phyloP scores from a whole-genome alignment of 345 rosid genomes.

The Bruguiera sexangula region DNA sequence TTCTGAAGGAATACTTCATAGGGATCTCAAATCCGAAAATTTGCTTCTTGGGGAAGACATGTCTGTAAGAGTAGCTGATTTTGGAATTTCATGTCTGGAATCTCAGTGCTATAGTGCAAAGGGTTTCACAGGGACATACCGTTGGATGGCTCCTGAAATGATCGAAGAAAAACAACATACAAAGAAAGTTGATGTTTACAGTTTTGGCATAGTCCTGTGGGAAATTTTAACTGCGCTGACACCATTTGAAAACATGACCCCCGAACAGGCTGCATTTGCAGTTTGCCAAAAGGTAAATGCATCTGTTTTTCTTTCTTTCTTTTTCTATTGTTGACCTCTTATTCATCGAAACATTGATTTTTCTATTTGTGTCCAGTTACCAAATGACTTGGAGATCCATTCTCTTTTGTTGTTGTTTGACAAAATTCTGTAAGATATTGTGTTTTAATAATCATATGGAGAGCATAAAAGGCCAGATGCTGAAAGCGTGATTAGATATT shows the following conservation, averaged over 20 bases:
- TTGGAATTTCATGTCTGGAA: slow-evolving; percentile 72
- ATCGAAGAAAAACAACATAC: slow-evolving; percentile 68
- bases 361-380: too few relatives aligned
- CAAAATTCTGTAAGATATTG: background rate
- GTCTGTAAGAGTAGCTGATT: slow-evolving; percentile 72
- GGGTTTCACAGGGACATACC: slow-evolving; percentile 75
- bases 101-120: slow-evolving; percentile 60
- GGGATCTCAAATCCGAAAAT: slow-evolving; percentile 82
- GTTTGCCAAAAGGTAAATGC: slow-evolving; percentile 69
- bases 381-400: background rate
- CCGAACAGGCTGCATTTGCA: slow-evolving; percentile 82
- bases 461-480: background rate
- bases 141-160: slow-evolving; percentile 94
- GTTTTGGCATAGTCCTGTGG: slow-evolving; percentile 79
- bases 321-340: background rate
- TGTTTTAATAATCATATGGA: background rate
- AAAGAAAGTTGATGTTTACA: slow-evolving; percentile 76
- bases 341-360: background rate
- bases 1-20: slow-evolving; percentile 63
- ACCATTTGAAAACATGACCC: slow-evolving; percentile 74
- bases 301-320: slow-evolving; percentile 1
- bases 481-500: background rate
- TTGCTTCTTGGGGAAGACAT: slow-evolving; percentile 62
- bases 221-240: slow-evolving; percentile 67
- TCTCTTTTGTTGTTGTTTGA: slow-evolving; percentile 1